Conservation (phyloP, 371 early-diverging fungal genomes). For the Circinella umbellata region DNA sequence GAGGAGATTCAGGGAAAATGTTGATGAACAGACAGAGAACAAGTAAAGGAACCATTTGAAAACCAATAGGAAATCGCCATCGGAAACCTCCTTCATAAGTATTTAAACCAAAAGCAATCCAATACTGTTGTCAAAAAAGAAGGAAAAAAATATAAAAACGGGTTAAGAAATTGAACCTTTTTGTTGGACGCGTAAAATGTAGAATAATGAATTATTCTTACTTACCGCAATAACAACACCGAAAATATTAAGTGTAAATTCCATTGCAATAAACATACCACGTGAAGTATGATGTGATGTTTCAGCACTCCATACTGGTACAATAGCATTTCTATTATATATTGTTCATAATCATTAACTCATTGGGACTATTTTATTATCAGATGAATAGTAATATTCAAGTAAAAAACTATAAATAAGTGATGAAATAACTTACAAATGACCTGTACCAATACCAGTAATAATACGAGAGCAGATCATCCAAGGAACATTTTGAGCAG, state of each 20-base stretch:
- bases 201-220: neutral
- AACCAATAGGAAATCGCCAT: conserved; percentile 46
- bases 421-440: too few species aligned
- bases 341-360: too few species aligned
- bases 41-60: conserved; percentile 40
- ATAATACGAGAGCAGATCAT: conserved; percentile 43
- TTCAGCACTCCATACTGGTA: conserved; percentile 52
- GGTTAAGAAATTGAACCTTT: too few species aligned
- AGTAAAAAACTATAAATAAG: too few species aligned
- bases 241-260: conserved; percentile 48
- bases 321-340: conserved; percentile 39
- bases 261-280: conserved; percentile 44
- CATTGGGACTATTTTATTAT: conserved; percentile 42
- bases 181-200: too few species aligned
- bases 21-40: conserved; percentile 40
- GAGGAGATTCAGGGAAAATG: conserved; percentile 57
- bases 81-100: conserved; percentile 22
- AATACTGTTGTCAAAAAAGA: conserved; percentile 1
- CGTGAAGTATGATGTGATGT: conserved; percentile 43
- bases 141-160: too few species aligned
- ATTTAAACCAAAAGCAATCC: conserved; percentile 33
- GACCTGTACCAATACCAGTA: conserved; percentile 44
- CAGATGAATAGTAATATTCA: too few species aligned
- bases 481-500: conserved; percentile 25
- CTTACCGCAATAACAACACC: conserved; percentile 36